Conservation (phyloP, 495 filamentous ascomycete species). For the Penicillium silybi region DNA sequence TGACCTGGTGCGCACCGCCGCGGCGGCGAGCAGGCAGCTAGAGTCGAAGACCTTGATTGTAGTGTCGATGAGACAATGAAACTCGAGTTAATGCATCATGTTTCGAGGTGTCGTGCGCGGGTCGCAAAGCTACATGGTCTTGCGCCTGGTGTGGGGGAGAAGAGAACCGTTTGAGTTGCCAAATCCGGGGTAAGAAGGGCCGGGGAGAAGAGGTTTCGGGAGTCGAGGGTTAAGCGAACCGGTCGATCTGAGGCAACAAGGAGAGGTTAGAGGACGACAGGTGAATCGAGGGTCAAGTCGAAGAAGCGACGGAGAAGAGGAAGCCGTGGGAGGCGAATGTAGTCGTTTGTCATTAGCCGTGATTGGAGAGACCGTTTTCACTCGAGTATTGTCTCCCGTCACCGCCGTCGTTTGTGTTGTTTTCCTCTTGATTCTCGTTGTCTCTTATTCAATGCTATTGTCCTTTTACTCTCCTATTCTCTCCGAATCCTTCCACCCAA, state of each 20-base stretch:
- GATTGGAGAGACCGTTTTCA: neutral
- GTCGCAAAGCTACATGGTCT: neutral
- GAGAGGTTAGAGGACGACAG: neutral
- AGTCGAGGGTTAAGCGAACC: neutral
- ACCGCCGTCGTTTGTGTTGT: neutral
- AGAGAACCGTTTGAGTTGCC: neutral
- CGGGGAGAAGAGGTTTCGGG: neutral
- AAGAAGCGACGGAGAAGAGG: too few relatives aligned
- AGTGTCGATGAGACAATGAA: neutral
- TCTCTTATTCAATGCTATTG: neutral
- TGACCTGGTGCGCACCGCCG: slow-evolving; percentile 9
- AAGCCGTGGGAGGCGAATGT: too few relatives aligned
- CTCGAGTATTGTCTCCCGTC: neutral
- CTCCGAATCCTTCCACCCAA: neutral
- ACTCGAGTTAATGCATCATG: neutral
- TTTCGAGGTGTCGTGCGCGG: neutral
- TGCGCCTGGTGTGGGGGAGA: neutral
- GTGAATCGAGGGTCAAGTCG: neutral
- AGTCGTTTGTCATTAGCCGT: neutral
- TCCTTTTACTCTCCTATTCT: neutral
- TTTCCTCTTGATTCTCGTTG: neutral
- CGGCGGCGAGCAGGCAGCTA: neutral
- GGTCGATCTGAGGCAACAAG: neutral
- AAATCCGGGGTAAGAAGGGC: slow-evolving; percentile 17
- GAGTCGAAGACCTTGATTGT: neutral